Evolutionary conservation across 371 early-diverging fungal genomes (phyloP).

Genomic region (Mortierella sp.): DNA sequence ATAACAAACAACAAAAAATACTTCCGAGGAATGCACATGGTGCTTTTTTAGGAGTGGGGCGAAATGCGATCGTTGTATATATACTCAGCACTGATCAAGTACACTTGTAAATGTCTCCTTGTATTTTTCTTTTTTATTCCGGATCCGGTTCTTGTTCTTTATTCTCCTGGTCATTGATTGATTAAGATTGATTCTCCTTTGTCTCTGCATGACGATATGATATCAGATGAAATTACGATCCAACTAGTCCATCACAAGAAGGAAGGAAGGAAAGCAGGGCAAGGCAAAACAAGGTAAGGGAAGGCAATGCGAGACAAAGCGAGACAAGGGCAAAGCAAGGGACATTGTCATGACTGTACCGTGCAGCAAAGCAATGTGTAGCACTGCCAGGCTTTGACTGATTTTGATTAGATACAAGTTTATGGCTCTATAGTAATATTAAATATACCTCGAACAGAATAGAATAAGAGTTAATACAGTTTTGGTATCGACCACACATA

Average conservation of each 20-base stretch:
- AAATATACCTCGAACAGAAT: too few relatives aligned
- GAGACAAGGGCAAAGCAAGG: background rate
- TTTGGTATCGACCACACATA: background rate
- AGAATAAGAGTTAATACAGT: background rate
- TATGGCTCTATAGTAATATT: too few relatives aligned
- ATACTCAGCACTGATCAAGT: too few relatives aligned
- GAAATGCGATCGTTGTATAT: too few relatives aligned
- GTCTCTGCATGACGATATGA: background rate
- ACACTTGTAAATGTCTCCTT: too few relatives aligned
- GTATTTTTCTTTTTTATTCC: background rate
- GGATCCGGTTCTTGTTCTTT: background rate
- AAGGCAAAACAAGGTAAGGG: background rate
- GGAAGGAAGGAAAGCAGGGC: background rate
- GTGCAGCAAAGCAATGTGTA: too few relatives aligned
- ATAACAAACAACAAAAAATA: background rate
- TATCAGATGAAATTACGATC: conserved; percentile 15
- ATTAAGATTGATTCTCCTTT: background rate
- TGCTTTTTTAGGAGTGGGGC: too few relatives aligned
- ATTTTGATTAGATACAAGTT: too few relatives aligned
- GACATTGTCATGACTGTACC: too few relatives aligned
- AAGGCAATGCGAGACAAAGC: background rate
- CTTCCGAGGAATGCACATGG: background rate
- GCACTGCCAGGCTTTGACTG: too few relatives aligned
- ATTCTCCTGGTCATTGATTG: background rate
- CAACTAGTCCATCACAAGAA: background rate